phyloP scores from a whole-genome alignment of 2,329 filamentous ascomycete genomes.

The Blastomyces emzantsi region DNA sequence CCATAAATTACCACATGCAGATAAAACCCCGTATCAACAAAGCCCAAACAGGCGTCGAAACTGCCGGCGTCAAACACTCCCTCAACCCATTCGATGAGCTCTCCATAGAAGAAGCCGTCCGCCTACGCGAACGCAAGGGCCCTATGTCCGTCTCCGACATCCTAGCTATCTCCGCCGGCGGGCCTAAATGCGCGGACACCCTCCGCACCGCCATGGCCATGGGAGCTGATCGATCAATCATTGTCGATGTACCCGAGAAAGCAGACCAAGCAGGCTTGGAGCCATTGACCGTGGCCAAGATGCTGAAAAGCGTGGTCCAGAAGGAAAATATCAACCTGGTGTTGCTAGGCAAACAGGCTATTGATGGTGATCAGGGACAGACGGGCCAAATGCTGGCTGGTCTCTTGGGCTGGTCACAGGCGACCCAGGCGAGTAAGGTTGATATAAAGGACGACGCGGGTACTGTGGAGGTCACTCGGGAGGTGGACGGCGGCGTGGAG shows the following conservation, averaged over 20 bases:
- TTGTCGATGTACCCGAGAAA: slow-evolving; percentile 70
- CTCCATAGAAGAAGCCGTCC: slow-evolving; percentile 90
- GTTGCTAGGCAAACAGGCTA: slow-evolving; percentile 93
- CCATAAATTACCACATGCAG: slow-evolving; percentile 28
- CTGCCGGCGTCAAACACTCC: slow-evolving; percentile 85
- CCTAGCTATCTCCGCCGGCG: slow-evolving; percentile 78
- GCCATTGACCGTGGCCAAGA: slow-evolving; percentile 84
- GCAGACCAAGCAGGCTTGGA: slow-evolving; percentile 54
- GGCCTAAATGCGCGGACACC: slow-evolving; percentile 76
- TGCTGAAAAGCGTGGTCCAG: slow-evolving; percentile 70
- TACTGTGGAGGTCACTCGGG: slow-evolving; percentile 66
- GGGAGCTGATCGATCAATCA: slow-evolving; percentile 87
- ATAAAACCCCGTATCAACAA: slow-evolving; percentile 64
- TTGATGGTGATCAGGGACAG: slow-evolving; percentile 92
- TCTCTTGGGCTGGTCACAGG: slow-evolving; percentile 84
- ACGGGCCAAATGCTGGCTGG: slow-evolving; percentile 98
- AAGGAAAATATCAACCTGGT: slow-evolving; percentile 85
- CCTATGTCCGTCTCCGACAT: slow-evolving; percentile 79
- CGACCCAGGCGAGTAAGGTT: slow-evolving; percentile 83
- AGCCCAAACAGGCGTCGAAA: slow-evolving; percentile 78
- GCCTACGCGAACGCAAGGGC: slow-evolving; percentile 80
- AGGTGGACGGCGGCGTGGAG: slow-evolving; percentile 94
- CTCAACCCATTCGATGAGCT: slow-evolving; percentile 99
- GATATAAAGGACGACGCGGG: slow-evolving; percentile 61
- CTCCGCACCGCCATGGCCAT: slow-evolving; percentile 97